A percentile compares a stretch with the other conserved stretches of the same genome.
These are phyloP conservation scores for Cyclotella baltica DNA, from an alignment of 108 stramenopile genomes.

Conservation along the genomic window DNA sequence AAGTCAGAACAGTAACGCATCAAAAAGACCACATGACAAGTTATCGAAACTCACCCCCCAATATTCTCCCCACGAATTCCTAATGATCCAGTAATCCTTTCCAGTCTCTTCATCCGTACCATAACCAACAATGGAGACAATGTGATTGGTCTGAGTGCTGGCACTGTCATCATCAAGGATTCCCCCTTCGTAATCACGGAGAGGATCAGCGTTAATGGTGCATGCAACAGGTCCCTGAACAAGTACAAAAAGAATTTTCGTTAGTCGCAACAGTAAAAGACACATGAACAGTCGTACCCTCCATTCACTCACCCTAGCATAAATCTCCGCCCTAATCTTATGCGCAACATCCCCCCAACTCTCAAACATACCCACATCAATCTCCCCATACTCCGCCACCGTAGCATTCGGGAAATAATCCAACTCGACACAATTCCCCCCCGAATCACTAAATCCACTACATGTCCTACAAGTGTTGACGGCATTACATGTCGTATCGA, in stretches of 20 bases:
- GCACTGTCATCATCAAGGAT: constrained; percentile 70
- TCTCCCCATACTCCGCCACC: constrained; percentile 89
- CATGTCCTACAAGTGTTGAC: constrained; percentile 87
- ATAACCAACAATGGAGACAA: constrained; percentile 93
- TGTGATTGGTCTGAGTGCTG: constrained; percentile 83
- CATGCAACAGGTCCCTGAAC: constrained; percentile 90
- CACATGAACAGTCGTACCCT: no score
- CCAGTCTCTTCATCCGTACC: constrained; percentile 75
- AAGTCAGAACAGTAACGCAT: no score
- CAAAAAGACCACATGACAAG: no score
- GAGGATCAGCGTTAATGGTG: constrained; percentile 75
- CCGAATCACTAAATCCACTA: constrained; percentile 75
- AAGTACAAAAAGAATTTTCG: not conserved
- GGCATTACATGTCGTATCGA: constrained; percentile 79
- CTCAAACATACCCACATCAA: constrained; percentile 28
- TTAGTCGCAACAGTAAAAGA: not conserved
- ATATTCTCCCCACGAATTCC: constrained; percentile 82
- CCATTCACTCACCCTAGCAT: constrained; percentile 38
- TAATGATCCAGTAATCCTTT: constrained; percentile 87
- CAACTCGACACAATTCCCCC: constrained; percentile 71
- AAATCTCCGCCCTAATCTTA: constrained; percentile 78
- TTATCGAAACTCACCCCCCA: constrained; percentile 21
- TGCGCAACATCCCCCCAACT: constrained; percentile 28
- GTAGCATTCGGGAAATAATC: constrained; percentile 89
- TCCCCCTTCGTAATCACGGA: constrained; percentile 82